A percentile compares a stretch with the other conserved stretches of the same genome.
Evolutionary conservation across 2,329 filamentous ascomycete species (phyloP).

Genomic region (Myriosclerotinia scirpicola): DNA sequence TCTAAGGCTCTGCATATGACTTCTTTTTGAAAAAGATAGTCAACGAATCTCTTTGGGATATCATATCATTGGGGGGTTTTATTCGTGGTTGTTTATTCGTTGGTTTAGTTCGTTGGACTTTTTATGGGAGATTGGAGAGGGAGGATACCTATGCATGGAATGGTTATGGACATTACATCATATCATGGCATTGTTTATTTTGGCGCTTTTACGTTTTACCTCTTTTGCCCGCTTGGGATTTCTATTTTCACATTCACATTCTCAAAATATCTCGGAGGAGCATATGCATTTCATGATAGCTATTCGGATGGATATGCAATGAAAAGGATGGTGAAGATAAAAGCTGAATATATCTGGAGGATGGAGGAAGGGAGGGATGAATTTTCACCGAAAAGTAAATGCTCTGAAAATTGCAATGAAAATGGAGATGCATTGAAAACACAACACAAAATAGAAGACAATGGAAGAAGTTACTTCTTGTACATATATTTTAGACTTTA

Average conservation of each 20-base stretch:
- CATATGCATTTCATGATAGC: constrained; percentile 8
- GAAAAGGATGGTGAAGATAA: neutral
- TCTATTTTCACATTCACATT: neutral
- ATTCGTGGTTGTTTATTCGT: neutral
- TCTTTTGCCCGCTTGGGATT: neutral
- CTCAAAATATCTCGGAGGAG: neutral
- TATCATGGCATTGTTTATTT: constrained; percentile 5
- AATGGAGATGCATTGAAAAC: neutral
- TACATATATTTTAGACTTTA: constrained; percentile 14
- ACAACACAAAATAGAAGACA: neutral
- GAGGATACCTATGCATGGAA: constrained; percentile 6
- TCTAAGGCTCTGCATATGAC: constrained; percentile 17
- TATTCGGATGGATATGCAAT: neutral
- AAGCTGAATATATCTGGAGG: neutral
- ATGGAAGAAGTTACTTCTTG: constrained; percentile 10
- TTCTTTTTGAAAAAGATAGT: constrained; percentile 20
- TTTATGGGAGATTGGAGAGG: neutral
- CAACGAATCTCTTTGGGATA: constrained; percentile 15
- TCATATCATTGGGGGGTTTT: constrained; percentile 10
- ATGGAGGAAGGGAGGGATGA: neutral
- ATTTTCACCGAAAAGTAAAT: neutral
- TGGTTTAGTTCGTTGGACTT: neutral
- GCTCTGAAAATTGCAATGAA: neutral
- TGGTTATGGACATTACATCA: constrained; percentile 5
- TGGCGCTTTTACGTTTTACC: neutral